Percentiles rank a stretch among this genome's conserved stretches.
phyloP scores from a whole-genome alignment of 768 basidiomycete species.

The Tylopilus vinaceipallidus region DNA sequence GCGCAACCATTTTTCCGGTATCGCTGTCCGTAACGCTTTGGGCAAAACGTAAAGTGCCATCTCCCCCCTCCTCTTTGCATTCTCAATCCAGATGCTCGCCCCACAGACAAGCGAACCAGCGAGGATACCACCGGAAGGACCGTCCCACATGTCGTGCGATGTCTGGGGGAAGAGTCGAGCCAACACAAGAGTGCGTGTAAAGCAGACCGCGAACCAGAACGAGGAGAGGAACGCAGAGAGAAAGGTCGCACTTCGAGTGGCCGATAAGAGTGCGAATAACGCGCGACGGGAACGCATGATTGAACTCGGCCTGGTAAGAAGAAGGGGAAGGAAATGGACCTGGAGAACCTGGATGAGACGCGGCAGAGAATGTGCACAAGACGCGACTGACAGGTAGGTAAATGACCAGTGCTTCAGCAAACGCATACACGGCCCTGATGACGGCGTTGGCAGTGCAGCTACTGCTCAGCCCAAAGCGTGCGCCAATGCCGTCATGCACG shows the following conservation, averaged over 20 bases:
- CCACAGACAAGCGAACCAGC: conserved; percentile 70
- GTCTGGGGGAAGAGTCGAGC: conserved; percentile 63
- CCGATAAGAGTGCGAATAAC: conserved; percentile 43
- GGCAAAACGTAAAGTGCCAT: conserved; percentile 81
- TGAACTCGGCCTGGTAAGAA: conserved; percentile 55
- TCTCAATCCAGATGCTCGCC: conserved; percentile 76
- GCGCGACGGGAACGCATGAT: conserved; percentile 46
- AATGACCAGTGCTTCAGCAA: conserved; percentile 59
- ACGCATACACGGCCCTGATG: conserved; percentile 54
- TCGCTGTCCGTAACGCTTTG: conserved; percentile 58
- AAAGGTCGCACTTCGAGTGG: conserved; percentile 67
- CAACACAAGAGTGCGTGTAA: conserved; percentile 61
- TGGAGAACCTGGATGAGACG: conserved; percentile 25
- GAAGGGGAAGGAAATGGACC: conserved; percentile 69
- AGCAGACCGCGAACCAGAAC: conserved; percentile 69
- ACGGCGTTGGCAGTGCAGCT: conserved; percentile 61
- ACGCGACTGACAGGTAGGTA: conserved; percentile 64
- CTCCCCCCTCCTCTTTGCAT: conserved; percentile 67
- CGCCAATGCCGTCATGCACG: conserved; percentile 59
- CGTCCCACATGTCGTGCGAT: conserved; percentile 80
- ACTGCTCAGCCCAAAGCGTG: conserved; percentile 43
- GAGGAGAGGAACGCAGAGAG: conserved; percentile 69
- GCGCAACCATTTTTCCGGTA: conserved; percentile 55
- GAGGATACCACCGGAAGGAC: conserved; percentile 66
- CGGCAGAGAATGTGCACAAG: neutral